phyloP scores from a whole-genome alignment of 352 stramenopile genomes.

The Pythium vanterpoolii region DNA sequence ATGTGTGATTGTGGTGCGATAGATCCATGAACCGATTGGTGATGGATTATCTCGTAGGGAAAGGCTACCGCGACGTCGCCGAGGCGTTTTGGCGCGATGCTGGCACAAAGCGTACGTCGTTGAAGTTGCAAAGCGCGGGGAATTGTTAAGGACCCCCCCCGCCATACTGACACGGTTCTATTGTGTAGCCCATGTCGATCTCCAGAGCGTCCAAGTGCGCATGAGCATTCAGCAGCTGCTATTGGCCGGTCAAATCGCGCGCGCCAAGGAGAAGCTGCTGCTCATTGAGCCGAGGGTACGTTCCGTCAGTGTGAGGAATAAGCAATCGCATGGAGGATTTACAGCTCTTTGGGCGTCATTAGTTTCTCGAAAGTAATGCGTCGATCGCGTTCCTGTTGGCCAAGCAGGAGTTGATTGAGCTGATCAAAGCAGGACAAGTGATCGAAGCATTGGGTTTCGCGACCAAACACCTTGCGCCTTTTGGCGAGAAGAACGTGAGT shows the following conservation, averaged over 20 bases:
- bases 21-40: slow-evolving; percentile 78
- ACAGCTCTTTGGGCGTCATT: too few species aligned
- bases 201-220: slow-evolving; percentile 69
- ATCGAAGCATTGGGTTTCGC: slow-evolving; percentile 68
- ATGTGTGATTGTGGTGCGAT: background rate
- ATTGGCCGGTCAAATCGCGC: slow-evolving; percentile 56
- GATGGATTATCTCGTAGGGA: slow-evolving; percentile 82
- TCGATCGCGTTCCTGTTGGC: slow-evolving; percentile 72
- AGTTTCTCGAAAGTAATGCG: slow-evolving; percentile 59
- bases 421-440: slow-evolving; percentile 67
- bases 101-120: slow-evolving; percentile 62
- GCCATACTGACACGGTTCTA: slow-evolving; percentile 13
- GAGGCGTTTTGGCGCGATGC: slow-evolving; percentile 75
- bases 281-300: slow-evolving; percentile 46
- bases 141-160: background rate
- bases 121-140: slow-evolving; percentile 15
- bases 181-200: slow-evolving; percentile 53
- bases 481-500: slow-evolving; percentile 72
- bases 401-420: slow-evolving; percentile 79
- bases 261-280: slow-evolving; percentile 49
- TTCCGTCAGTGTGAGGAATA: too few species aligned
- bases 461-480: slow-evolving; percentile 64
- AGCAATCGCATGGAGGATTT: too few species aligned
- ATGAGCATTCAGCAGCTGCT: slow-evolving; percentile 71
- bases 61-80: slow-evolving; percentile 71